Evolutionary conservation across 2,329 filamentous ascomycete species (phyloP), one percentile per base, ranked within the genome.

Genomic region (Colletotrichum navitas): DNA sequence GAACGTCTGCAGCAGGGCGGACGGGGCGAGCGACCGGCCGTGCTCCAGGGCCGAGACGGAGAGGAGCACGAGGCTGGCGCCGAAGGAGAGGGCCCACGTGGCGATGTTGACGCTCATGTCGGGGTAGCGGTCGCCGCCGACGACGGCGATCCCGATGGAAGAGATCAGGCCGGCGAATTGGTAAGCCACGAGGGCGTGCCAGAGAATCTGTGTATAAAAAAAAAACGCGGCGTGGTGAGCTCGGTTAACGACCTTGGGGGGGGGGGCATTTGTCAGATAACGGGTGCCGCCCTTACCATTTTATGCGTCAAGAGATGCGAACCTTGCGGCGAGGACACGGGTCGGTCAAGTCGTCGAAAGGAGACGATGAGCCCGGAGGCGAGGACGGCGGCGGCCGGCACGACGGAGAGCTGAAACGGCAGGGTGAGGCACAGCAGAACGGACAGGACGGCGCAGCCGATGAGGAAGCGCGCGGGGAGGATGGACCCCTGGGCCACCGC

Each of bases 51-150:
- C 41, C 0, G 68, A 67, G 6, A 68, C 2, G 6, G 52, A 24
- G 11, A 62, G 43, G 43, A 68, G 61, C 21, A 63, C 24, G 5
- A 68, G 1, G 26, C 64, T 63, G n/a, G 58, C 49, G 2, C 34
- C 18, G 41, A 58, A 16, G 1, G 26, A 29, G 24, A 71, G 12
- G 2, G 34, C 51, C 29, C 24, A 24, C 1, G 63, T 58, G 0
- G 49, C 51, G 26, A 43, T 5, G 24, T 6, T 11, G 7, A 65
- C 0, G 18, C 1, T 2, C 0, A n/a, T 8, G 8, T 55, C 32
- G 21, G 26, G 26, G 16, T 18, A n/a, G 32, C 1, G 18, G 11
- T 18, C 29, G 5, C 26, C 29, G 5, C 18, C 51, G 3, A 14
- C 5, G 8, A 41, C 0, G 16, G 34, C 18, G 10, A 16, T 8